Evolutionary conservation across 441 rosid species (phyloP).

Genomic region (Adansonia grandidieri): DNA sequence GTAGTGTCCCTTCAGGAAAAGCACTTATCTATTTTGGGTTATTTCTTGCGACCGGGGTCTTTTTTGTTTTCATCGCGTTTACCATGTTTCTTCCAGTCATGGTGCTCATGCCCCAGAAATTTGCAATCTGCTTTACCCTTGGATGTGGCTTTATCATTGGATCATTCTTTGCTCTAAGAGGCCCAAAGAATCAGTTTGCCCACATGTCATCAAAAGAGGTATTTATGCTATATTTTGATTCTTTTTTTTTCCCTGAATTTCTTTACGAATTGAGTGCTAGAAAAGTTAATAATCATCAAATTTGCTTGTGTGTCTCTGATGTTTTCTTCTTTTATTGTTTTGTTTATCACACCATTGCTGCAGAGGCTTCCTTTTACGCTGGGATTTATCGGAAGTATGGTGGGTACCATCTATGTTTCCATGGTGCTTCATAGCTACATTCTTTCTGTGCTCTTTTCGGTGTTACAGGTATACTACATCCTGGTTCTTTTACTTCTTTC

Average conservation of each 20-base stretch:
- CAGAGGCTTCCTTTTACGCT: slow-evolving; percentile 78
- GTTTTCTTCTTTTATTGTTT: slow-evolving; percentile 15
- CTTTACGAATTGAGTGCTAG: background rate
- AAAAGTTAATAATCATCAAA: background rate
- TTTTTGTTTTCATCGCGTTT: slow-evolving; percentile 70
- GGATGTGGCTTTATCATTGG: slow-evolving; percentile 76
- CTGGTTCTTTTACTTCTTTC: background rate
- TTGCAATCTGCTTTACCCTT: slow-evolving; percentile 71
- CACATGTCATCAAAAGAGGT: slow-evolving; percentile 83
- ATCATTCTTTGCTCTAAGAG: slow-evolving; percentile 74
- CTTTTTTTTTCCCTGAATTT: background rate
- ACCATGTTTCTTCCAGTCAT: slow-evolving; percentile 82
- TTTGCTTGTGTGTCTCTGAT: slow-evolving; percentile 10
- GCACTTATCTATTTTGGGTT: slow-evolving; percentile 71
- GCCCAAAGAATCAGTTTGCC: slow-evolving; percentile 61
- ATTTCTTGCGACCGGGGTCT: slow-evolving; percentile 62
- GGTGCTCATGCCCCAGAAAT: slow-evolving; percentile 83
- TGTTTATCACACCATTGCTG: slow-evolving; percentile 21
- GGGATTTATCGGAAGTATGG: slow-evolving; percentile 71
- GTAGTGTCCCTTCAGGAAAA: slow-evolving; percentile 73
- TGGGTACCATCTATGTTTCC: slow-evolving; percentile 71
- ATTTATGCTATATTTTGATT: slow-evolving; percentile 22
- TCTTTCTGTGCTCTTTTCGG: slow-evolving; percentile 74
- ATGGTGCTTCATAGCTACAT: slow-evolving; percentile 81
- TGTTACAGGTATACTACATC: slow-evolving; percentile 55